These are phyloP conservation scores for Cucumis melo DNA, from an alignment of 306 rosid species.

Conservation along the genomic window DNA sequence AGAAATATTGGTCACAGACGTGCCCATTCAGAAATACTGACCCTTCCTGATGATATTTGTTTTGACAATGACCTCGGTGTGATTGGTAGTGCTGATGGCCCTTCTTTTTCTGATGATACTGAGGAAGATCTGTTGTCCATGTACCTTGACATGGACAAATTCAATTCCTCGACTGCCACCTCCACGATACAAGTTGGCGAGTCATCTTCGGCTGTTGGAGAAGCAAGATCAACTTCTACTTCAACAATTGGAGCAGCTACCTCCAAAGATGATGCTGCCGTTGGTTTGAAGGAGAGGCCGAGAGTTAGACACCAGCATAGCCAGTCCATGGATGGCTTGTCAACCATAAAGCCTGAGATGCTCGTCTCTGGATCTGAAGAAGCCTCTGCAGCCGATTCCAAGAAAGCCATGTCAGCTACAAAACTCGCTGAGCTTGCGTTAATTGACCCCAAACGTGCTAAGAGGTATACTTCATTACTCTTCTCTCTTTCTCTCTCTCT, in stretches of 20 bases:
- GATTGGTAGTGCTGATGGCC: constrained; percentile 81
- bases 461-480: constrained; percentile 32
- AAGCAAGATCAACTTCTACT: neutral
- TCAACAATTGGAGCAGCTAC: constrained; percentile 24
- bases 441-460: constrained; percentile 92
- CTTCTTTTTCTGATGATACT: constrained; percentile 78
- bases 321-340: constrained; percentile 94
- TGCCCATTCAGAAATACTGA: constrained; percentile 85
- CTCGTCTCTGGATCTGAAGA: constrained; percentile 71
- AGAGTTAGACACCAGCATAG: constrained; percentile 93
- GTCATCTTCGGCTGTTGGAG: constrained; percentile 27
- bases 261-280: constrained; percentile 26
- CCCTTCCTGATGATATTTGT: constrained; percentile 88
- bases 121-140: constrained; percentile 83
- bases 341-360: constrained; percentile 68
- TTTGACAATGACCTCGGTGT: constrained; percentile 91
- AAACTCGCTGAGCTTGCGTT: constrained; percentile 88
- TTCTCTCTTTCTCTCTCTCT: neutral
- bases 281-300: constrained; percentile 48
- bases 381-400: constrained; percentile 47
- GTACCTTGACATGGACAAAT: constrained; percentile 93
- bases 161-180: constrained; percentile 71
- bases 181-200: constrained; percentile 57
- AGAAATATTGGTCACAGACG: constrained; percentile 83
- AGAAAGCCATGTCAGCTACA: constrained; percentile 75